A percentile compares a stretch with the other conserved stretches of the same genome.
phyloP scores from a whole-genome alignment of 176 grass and related monocot genomes.

The Poa pratensis region DNA sequence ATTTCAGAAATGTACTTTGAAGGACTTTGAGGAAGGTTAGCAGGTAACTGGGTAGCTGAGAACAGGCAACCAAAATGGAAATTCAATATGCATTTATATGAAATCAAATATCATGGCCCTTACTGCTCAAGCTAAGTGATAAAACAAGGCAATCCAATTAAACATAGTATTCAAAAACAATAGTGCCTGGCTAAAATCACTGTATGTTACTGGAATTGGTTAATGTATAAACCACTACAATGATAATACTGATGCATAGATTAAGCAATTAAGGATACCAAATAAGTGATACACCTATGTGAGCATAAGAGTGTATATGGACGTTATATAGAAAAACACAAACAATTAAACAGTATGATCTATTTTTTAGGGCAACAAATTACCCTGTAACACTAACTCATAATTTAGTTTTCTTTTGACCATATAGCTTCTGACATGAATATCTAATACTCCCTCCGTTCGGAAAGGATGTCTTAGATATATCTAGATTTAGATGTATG shows the following conservation, averaged over 20 bases:
- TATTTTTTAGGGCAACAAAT: background rate
- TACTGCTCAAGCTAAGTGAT: background rate
- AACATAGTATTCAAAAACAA: background rate
- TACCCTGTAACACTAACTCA: background rate
- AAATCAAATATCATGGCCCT: background rate
- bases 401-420: background rate
- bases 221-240: background rate
- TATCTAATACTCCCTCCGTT: too few species aligned
- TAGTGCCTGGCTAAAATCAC: background rate
- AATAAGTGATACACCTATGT: background rate
- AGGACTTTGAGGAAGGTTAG: background rate
- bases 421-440: background rate
- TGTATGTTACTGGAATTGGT: background rate
- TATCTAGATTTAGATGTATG: too few species aligned
- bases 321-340: background rate
- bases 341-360: background rate
- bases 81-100: background rate
- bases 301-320: background rate
- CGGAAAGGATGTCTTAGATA: too few species aligned
- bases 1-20: background rate
- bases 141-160: background rate
- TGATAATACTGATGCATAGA: conserved; percentile 29
- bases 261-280: background rate
- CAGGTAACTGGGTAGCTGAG: background rate
- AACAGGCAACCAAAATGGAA: background rate